Percentiles rank a stretch among this genome's conserved stretches.
These are phyloP conservation scores for Cordyceps farinosa DNA, from an alignment of 2,329 filamentous ascomycete genomes.

Conservation along the genomic window DNA sequence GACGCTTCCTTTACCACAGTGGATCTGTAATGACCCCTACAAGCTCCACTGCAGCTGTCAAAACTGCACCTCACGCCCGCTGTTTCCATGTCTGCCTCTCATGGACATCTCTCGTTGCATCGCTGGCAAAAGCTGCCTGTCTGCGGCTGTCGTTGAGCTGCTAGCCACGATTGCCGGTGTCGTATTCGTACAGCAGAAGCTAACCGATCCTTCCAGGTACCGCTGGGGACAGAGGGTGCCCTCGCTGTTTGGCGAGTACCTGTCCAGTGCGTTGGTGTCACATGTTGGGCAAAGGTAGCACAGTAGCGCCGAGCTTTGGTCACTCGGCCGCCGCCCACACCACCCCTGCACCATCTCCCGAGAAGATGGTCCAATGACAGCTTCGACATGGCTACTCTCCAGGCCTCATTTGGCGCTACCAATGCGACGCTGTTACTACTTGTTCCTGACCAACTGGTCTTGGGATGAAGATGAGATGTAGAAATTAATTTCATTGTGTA, in stretches of 20 bases:
- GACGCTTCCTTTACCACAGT: background rate
- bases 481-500: no score
- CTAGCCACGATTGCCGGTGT: background rate
- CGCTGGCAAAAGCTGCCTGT: background rate
- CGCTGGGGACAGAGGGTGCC: background rate
- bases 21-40: background rate
- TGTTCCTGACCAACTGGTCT: no score
- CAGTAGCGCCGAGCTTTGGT: background rate
- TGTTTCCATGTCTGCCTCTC: background rate
- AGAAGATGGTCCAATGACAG: constrained; percentile 1
- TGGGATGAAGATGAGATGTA: no score
- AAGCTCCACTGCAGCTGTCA: constrained; percentile 9
- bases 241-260: constrained; percentile 1
- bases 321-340: background rate
- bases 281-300: background rate
- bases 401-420: background rate
- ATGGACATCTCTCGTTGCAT: background rate
- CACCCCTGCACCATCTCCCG: background rate
- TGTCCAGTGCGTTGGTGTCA: background rate
- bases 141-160: constrained; percentile 5
- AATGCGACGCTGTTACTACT: background rate
- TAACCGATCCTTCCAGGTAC: background rate
- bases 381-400: background rate
- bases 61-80: background rate
- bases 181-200: constrained; percentile 10